Conservation (phyloP, 352 stramenopile species). For the Phytophthora quininea region DNA sequence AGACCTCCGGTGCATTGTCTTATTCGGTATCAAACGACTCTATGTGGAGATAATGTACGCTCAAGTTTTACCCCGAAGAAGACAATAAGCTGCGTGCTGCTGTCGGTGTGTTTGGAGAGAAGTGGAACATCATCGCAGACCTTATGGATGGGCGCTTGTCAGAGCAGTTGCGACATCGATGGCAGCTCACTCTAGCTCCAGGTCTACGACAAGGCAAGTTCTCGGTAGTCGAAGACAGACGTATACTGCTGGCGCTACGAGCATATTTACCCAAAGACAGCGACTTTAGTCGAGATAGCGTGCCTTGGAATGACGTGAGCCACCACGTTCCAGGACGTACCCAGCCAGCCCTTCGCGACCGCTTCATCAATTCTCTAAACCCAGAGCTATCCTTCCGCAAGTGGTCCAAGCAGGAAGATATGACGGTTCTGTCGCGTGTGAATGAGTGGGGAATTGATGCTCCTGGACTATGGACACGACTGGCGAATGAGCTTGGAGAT, state of each 20-base stretch:
- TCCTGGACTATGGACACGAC: constrained; percentile 46
- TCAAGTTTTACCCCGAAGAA: constrained; percentile 57
- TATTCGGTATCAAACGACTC: constrained; percentile 58
- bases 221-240: constrained; percentile 72
- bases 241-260: constrained; percentile 62
- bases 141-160: constrained; percentile 73
- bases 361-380: constrained; percentile 74
- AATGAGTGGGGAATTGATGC: constrained; percentile 44
- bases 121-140: constrained; percentile 80
- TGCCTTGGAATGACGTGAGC: constrained; percentile 68
- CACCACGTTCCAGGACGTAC: constrained; percentile 65
- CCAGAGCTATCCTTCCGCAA: constrained; percentile 63
- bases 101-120: constrained; percentile 74
- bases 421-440: constrained; percentile 41
- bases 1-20: constrained; percentile 62
- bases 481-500: constrained; percentile 51
- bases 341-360: constrained; percentile 62
- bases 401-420: constrained; percentile 65
- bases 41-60: constrained; percentile 49
- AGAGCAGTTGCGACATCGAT: constrained; percentile 80
- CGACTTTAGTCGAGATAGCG: constrained; percentile 51
- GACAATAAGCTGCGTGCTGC: constrained; percentile 56
- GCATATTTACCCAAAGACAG: constrained; percentile 49
- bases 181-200: constrained; percentile 70
- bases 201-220: constrained; percentile 75